Conservation (phyloP, 148 eudicot species). For the Agrostemma githago region DNA sequence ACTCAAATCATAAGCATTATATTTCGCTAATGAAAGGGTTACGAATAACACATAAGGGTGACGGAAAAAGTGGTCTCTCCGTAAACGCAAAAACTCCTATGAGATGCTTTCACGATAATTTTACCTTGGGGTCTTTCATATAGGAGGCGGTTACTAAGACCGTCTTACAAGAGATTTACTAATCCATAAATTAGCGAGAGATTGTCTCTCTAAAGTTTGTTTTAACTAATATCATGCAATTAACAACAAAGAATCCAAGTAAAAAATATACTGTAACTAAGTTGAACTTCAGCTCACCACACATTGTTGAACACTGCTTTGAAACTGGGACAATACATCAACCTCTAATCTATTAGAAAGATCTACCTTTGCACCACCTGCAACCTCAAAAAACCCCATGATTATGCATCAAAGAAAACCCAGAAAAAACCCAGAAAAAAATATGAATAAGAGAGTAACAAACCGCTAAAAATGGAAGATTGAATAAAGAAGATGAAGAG, state of each 20-base stretch:
- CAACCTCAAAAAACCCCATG: constrained; percentile 9
- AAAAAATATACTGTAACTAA: not conserved
- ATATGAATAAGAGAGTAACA: not conserved
- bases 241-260: not conserved
- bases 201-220: too few relatives aligned
- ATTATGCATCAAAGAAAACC: not conserved
- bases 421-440: not conserved
- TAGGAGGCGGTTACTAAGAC: too few relatives aligned
- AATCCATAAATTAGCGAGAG: too few relatives aligned
- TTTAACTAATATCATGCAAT: not conserved
- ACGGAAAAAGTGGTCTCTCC: too few relatives aligned
- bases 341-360: constrained; percentile 28
- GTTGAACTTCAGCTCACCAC: constrained; percentile 42
- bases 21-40: not conserved
- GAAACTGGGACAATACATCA: constrained; percentile 54
- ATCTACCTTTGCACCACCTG: constrained; percentile 32
- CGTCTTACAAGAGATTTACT: too few relatives aligned
- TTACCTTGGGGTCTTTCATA: too few relatives aligned
- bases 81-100: too few relatives aligned
- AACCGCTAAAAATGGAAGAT: constrained; percentile 49
- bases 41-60: too few relatives aligned
- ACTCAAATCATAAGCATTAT: not conserved
- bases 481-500: constrained; percentile 59
- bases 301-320: constrained; percentile 70
- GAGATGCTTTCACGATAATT: too few relatives aligned